phyloP scores from a whole-genome alignment of 1,284 basidiomycete species.

The Naganishia sp. region DNA sequence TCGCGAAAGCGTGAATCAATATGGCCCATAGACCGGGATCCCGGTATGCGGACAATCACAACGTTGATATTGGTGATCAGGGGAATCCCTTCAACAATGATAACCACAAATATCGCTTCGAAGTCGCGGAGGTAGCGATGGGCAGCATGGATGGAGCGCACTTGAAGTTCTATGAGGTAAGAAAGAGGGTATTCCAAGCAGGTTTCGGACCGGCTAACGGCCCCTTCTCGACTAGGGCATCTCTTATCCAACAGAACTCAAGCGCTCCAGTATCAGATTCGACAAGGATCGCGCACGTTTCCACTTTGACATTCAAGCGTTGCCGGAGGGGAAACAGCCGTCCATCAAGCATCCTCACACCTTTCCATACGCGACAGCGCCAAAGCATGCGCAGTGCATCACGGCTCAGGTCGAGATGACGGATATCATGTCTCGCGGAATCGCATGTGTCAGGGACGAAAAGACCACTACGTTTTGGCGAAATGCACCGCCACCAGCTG shows the following conservation, averaged over 20 bases:
- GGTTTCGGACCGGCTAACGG: too few relatives aligned
- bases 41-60: constrained; percentile 5
- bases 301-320: constrained; percentile 20
- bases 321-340: constrained; percentile 4
- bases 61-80: background rate
- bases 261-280: constrained; percentile 19
- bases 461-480: constrained; percentile 26
- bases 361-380: constrained; percentile 20
- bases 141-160: constrained; percentile 24
- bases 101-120: constrained; percentile 20
- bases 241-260: constrained; percentile 23
- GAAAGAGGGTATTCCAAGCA: background rate
- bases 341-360: constrained; percentile 12
- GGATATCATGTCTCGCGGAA: constrained; percentile 24
- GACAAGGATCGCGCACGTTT: constrained; percentile 24
- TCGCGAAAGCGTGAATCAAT: too few relatives aligned
- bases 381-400: constrained; percentile 23
- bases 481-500: constrained; percentile 6
- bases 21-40: background rate
- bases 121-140: constrained; percentile 20
- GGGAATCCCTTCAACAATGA: constrained; percentile 19
- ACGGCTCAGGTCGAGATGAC: constrained; percentile 25
- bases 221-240: constrained; percentile 9
- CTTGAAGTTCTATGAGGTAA: constrained; percentile 22
- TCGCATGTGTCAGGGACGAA: constrained; percentile 23